phyloP scores from a whole-genome alignment of 176 grass and related monocot genomes.

The Metroxylon sagu region DNA sequence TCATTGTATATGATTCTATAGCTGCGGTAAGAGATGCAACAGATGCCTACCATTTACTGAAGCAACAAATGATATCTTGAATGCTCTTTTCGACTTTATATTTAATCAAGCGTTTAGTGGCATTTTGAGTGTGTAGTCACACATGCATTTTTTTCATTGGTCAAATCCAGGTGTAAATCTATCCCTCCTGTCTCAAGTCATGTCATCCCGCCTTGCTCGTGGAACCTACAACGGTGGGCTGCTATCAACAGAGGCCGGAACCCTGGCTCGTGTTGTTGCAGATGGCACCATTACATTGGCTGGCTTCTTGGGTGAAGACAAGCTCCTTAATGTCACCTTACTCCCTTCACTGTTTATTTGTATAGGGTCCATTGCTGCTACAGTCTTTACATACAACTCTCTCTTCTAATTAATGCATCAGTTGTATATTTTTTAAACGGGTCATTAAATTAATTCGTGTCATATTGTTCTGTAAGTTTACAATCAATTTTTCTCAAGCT shows the following conservation, averaged over 20 bases:
- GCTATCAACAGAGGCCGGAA: slow-evolving; percentile 83
- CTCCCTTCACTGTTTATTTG: slow-evolving; percentile 80
- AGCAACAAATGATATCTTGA: too few species aligned
- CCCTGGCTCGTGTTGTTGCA: slow-evolving; percentile 69
- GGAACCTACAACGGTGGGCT: slow-evolving; percentile 86
- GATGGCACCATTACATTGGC: slow-evolving; percentile 72
- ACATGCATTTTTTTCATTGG: background rate
- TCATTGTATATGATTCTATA: too few species aligned
- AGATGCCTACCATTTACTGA: too few species aligned
- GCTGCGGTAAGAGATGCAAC: too few species aligned
- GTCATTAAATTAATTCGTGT: slow-evolving; percentile 4
- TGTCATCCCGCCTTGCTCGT: slow-evolving; percentile 82
- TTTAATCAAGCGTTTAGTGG: too few species aligned
- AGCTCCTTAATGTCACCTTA: slow-evolving; percentile 75
- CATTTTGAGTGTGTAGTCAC: background rate
- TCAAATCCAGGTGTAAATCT: slow-evolving; percentile 75
- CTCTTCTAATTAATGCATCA: slow-evolving; percentile 36
- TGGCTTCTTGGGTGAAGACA: slow-evolving; percentile 61
- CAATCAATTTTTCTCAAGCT: too few species aligned
- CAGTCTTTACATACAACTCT: slow-evolving; percentile 80
- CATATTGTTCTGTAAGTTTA: too few species aligned
- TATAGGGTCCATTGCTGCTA: slow-evolving; percentile 37
- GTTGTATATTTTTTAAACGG: background rate
- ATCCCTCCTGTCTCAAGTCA: slow-evolving; percentile 79
- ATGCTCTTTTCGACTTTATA: too few species aligned